Base-by-base conservation (phyloP, 108 stramenopile genomes). In the Cyclotella cryptica region DNA sequence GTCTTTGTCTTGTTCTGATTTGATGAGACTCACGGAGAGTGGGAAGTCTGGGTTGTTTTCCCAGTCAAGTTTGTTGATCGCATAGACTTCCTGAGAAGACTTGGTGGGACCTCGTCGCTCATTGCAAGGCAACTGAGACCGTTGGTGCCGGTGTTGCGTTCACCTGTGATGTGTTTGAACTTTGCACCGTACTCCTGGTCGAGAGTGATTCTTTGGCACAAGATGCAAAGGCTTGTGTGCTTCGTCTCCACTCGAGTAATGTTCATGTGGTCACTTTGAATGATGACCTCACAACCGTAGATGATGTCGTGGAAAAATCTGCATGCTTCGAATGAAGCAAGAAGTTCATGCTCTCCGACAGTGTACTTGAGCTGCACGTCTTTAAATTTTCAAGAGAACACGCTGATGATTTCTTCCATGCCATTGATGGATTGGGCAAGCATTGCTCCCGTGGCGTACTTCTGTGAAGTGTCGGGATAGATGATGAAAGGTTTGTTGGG, bases 341-440 rank as follows among this genome's bases (percentile, higher is more conserved):
- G 60, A 3, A 85, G 27, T 66, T 88, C 87, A 39, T 79, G 58
- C 53, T 85, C 85, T 41, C 35, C 72, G 0, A 72, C 73, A 21
- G 85, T 79, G 61, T 84, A 85, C 26, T 77, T 75, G 6, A 64
- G 30, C 64, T 88, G 84, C 3, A 84, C 72, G 29, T n/a, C n/a
- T n/a, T n/a, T n/a, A n/a, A n/a, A n/a, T n/a, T n/a, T n/a, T n/a
- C n/a, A n/a, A n/a, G n/a, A n/a, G n/a, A n/a, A n/a, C n/a, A n/a
- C n/a, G n/a, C n/a, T n/a, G n/a, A n/a, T n/a, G n/a, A n/a, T n/a
- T n/a, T n/a, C n/a, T n/a, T n/a, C n/a, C n/a, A n/a, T n/a, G n/a
- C n/a, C n/a, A n/a, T n/a, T n/a, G n/a, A n/a, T n/a, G n/a, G n/a
- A n/a, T n/a, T n/a, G n/a, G n/a, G n/a, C n/a, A n/a, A n/a, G n/a